Evolutionary conservation across 2,329 filamentous ascomycete genomes (phyloP).

Genomic region (Aphanoascus verrucosus): DNA sequence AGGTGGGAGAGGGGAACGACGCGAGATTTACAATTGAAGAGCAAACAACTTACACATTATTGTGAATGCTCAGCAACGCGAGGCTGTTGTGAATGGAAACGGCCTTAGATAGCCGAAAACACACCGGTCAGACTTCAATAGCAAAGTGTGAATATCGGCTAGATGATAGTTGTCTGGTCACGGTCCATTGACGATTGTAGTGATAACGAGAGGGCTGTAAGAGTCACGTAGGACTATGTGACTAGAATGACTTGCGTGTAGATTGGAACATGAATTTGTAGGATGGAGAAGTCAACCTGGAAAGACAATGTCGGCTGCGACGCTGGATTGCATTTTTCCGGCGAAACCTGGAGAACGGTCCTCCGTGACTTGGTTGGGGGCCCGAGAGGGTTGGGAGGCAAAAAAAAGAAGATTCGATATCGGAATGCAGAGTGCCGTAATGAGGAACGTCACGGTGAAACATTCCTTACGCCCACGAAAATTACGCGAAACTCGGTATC

Average conservation of each 20-base stretch:
- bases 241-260: no score
- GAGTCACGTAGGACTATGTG: neutral
- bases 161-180: neutral
- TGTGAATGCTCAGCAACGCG: neutral
- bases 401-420: neutral
- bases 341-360: neutral
- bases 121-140: neutral
- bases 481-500: neutral
- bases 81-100: neutral
- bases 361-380: neutral
- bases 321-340: neutral
- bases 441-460: neutral
- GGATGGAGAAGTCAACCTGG: neutral
- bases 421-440: neutral
- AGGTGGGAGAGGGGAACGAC: neutral
- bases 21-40: neutral
- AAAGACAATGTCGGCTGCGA: neutral
- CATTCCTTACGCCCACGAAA: neutral
- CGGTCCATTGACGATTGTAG: neutral
- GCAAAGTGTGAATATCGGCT: neutral
- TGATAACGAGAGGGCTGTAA: neutral
- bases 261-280: neutral
- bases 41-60: constrained; percentile 1
- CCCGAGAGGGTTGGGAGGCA: constrained; percentile 1
- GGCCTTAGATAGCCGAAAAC: no score